Percentiles rank a stretch among this genome's conserved stretches.
Evolutionary conservation across 78 protist species (phyloP).

Genomic region (Dictyostelium citrinum): DNA sequence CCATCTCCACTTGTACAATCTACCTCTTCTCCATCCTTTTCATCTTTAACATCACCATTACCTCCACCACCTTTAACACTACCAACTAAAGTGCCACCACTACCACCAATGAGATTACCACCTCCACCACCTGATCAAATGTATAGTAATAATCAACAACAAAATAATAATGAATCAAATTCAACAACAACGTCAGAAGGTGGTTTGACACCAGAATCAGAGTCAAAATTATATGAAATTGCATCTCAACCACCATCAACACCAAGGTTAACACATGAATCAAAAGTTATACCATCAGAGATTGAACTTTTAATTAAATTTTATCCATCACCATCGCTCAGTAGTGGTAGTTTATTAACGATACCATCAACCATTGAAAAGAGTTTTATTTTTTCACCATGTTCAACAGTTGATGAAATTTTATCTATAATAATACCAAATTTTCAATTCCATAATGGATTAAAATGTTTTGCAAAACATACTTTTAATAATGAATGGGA

Average conservation of each 20-base stretch:
- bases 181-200: slow-evolving; percentile 13
- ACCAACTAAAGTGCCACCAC: not conserved
- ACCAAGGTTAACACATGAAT: slow-evolving; percentile 37
- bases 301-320: not conserved
- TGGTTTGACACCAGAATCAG: slow-evolving; percentile 21
- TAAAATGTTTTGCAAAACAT: slow-evolving; percentile 19
- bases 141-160: not conserved
- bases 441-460: slow-evolving; percentile 8
- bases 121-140: not conserved
- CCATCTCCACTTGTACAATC: not conserved
- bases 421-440: slow-evolving; percentile 9
- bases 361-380: not conserved
- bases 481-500: slow-evolving; percentile 67
- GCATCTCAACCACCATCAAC: not conserved
- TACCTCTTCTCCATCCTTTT: not conserved
- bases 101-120: not conserved
- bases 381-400: slow-evolving; percentile 35
- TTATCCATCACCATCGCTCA: not conserved
- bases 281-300: slow-evolving; percentile 14
- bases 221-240: not conserved
- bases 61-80: not conserved
- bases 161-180: not conserved
- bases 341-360: not conserved
- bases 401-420: slow-evolving; percentile 59
- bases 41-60: not conserved